Conservation (phyloP, 2,329 filamentous ascomycete species). For the Thermochaetoides dissita region DNA sequence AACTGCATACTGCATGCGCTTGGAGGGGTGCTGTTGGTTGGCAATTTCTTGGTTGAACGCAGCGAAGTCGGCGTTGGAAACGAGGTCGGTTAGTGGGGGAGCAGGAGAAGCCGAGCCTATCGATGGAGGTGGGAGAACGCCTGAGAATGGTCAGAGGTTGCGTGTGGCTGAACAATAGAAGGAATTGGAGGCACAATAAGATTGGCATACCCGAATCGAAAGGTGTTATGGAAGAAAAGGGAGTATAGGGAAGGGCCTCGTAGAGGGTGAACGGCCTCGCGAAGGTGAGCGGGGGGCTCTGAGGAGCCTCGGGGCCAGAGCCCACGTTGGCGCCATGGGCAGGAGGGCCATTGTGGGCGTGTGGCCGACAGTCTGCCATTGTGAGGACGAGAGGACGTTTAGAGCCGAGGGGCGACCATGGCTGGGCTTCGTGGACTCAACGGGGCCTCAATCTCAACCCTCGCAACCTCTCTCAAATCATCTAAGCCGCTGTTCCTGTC, state of each 20-base stretch:
- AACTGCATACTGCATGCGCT: slow-evolving; percentile 55
- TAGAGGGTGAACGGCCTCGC: slow-evolving; percentile 46
- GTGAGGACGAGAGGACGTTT: slow-evolving; percentile 2
- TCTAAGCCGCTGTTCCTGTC: background rate
- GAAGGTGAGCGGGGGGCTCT: slow-evolving; percentile 12
- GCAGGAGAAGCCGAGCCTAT: slow-evolving; percentile 43
- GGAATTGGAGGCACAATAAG: no score
- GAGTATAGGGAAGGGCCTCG: slow-evolving; percentile 69
- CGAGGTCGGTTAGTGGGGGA: slow-evolving; percentile 34
- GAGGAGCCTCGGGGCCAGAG: background rate
- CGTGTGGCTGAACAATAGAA: no score
- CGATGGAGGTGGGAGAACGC: slow-evolving; percentile 51
- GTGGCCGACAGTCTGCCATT: slow-evolving; percentile 19
- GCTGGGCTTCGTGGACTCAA: slow-evolving; percentile 5
- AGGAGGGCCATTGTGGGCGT: slow-evolving; percentile 21
- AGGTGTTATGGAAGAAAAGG: slow-evolving; percentile 65
- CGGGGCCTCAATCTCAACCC: background rate
- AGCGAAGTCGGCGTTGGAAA: slow-evolving; percentile 44
- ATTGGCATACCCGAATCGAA: slow-evolving; percentile 53
- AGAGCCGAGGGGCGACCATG: slow-evolving; percentile 10
- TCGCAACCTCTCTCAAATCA: slow-evolving; percentile 2
- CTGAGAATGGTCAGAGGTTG: slow-evolving; percentile 24
- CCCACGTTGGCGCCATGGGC: slow-evolving; percentile 6
- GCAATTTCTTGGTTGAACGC: slow-evolving; percentile 58
- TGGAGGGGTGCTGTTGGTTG: slow-evolving; percentile 42